Percentiles rank a stretch among this genome's conserved stretches.
Evolutionary conservation across 768 basidiomycete genomes (phyloP).

Genomic region (Trametes villosa): DNA sequence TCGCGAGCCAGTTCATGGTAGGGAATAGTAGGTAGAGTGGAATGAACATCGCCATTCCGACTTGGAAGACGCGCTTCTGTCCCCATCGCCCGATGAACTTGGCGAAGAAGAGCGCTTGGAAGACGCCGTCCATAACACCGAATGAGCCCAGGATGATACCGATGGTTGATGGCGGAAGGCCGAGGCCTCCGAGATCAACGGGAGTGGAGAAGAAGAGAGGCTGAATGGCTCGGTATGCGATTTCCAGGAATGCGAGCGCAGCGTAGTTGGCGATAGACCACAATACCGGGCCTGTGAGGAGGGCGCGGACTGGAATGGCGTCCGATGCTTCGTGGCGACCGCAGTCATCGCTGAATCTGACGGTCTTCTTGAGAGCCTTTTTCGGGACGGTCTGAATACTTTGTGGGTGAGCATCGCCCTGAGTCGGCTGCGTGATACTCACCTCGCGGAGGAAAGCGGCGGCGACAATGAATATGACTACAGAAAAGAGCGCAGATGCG

Average conservation of each 20-base stretch:
- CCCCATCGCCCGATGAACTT: conserved; percentile 41
- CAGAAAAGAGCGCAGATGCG: conserved; percentile 34
- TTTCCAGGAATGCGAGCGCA: conserved; percentile 42
- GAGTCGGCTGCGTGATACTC: not conserved
- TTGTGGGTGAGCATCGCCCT: not conserved
- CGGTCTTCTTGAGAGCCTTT: conserved; percentile 12
- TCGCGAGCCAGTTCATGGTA: conserved; percentile 32
- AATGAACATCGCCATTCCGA: conserved; percentile 34
- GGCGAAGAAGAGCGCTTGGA: conserved; percentile 47
- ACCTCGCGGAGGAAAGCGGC: conserved; percentile 40
- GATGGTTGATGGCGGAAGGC: conserved; percentile 42
- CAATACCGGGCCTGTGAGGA: conserved; percentile 38
- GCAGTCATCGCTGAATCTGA: conserved; percentile 13
- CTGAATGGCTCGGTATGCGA: conserved; percentile 41
- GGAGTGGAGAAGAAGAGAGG: conserved; percentile 48
- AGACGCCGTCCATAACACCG: conserved; percentile 42
- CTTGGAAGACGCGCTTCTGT: conserved; percentile 36
- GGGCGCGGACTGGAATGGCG: conserved; percentile 23
- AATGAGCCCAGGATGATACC: conserved; percentile 41
- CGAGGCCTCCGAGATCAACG: conserved; percentile 43
- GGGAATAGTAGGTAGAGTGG: conserved; percentile 36
- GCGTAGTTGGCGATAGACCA: conserved; percentile 41
- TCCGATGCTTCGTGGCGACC: not conserved
- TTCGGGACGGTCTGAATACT: conserved; percentile 27
- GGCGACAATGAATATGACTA: conserved; percentile 31